Base-by-base conservation (phyloP, 768 basidiomycete genomes). In the Tylopilus plumbeoviolaceoides region DNA sequence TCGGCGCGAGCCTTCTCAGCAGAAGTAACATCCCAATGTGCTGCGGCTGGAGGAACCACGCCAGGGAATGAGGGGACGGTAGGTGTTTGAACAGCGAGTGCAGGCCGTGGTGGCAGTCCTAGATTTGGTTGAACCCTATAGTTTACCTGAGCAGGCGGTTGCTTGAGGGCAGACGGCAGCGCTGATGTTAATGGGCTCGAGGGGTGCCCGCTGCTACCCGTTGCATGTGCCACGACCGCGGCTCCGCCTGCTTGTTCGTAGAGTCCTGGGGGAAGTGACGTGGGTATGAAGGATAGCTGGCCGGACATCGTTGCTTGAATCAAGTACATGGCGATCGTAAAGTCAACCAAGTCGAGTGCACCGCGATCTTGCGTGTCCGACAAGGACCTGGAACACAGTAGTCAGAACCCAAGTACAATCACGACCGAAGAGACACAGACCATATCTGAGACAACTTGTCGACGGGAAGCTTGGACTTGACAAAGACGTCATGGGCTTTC, bases 331-430 rank as follows among this genome's bases (percentile, higher is more conserved):
- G 87, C 97, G 63, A 99, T 83, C 54, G 89, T 86, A 66, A 99
- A 99, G 71, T 99, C 97, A 42, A 87, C 78, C 15, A 83, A 74
- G 68, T 99, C 97, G 54, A 99, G 84, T 12, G 79, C 75, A 47
- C 97, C 95, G 55, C 97, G 81, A 59, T 89, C 82, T 70, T 95
- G 89, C 4, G 94, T 95, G 69, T 99, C 97, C n/a, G 95, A 89
- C 36, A 99, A 80, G 57, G 79, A 87, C 95, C 94, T 97, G 61
- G 4, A 46, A 47, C 38, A 39, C 14, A 36, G 47, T 18, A 31
- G 48, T 43, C 25, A 20, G 50, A 38, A 50, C 7, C 11, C 40
- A 11, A 11, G 35, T 20, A 12, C 20, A n/a, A 25, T 28, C n/a
- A 27, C 48, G 11, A 50, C 8, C 18, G 7, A 47, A 25, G 48